Base-by-base conservation (phyloP, 2,329 filamentous ascomycete genomes). In the Zymoseptoria tritici region DNA sequence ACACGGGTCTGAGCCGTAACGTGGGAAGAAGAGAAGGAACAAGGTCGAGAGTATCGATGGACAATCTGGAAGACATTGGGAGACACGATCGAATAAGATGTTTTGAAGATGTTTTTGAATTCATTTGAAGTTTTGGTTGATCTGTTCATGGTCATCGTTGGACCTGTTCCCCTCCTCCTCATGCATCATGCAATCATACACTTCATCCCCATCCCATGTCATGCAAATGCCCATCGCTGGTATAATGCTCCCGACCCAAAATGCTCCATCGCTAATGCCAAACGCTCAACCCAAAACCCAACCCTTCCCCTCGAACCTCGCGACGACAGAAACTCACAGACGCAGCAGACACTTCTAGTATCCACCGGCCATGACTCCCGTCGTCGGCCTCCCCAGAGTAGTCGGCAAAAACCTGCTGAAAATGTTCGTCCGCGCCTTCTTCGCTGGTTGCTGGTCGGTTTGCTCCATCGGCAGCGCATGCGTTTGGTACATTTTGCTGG, bases 341-440 rank as follows among this genome's bases (percentile, higher is more conserved):
- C 36, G 36, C 16, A 46, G 36, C 36, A 46, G 36, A 46, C 36
- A 42, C 46, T 60, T 57, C 58, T 64, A 66, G 59, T 65, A 65
- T 54, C 64, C 63, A 51, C 42, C 60, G 1, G 36, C 36, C 52
- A 53, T 53, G 26, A 65, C 57, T 49, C 58, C 57, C 19, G 58
- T 58, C 26, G 58, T 31, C 21, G 62, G 60, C 22, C 65, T 62
- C 54, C 60, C 63, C 54, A 65, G 58, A 4, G 63, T 72, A 19
- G 66, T 71, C 8, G 72, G 72, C 31, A 75, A 64, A 64, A 75
- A 73, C 57, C 73, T 69, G 13, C 67, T 68, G 66, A 75, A 73
- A 62, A 75, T 73, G 63, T 71, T 74, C 60, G 66, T 68, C 52
- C 70, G 72, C 52, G 66, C 64, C 67, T 74, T 75, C 72, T 74